These are phyloP conservation scores for Diospyros lotus DNA, from an alignment of 148 eudicot species.

Conservation along the genomic window DNA sequence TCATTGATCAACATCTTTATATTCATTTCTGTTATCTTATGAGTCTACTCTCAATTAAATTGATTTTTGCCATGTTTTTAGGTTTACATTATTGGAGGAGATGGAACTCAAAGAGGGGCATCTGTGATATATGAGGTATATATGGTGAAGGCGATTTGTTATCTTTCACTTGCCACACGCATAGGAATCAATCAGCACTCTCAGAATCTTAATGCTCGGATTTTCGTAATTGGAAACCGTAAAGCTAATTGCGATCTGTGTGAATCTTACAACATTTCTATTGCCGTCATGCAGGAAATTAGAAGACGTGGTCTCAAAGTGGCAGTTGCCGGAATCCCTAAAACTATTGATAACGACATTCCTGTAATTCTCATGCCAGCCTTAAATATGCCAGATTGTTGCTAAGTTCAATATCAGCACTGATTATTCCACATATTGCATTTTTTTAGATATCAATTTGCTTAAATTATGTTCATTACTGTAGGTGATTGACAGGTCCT, in stretches of 20 bases:
- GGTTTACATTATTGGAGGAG: conserved; percentile 97
- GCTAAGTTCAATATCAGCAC: too few species aligned
- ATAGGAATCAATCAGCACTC: not conserved
- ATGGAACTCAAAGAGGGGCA: conserved; percentile 92
- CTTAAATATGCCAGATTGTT: not conserved
- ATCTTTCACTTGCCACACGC: not conserved
- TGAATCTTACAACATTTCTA: not conserved
- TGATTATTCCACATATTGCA: not conserved
- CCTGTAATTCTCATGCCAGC: conserved; percentile 44
- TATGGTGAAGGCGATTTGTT: not conserved
- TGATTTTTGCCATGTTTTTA: conserved; percentile 7
- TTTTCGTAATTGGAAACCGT: not conserved
- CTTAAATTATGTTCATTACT: not conserved
- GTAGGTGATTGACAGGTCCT: conserved; percentile 86
- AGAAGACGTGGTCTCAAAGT: conserved; percentile 76
- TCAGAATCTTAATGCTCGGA: not conserved
- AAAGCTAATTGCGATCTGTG: not conserved
- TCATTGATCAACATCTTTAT: not conserved
- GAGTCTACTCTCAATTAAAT: too few species aligned
- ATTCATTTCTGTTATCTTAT: not conserved
- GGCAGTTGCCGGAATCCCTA: conserved; percentile 77
- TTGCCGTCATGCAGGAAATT: conserved; percentile 47
- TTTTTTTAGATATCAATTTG: not conserved
- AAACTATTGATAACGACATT: conserved; percentile 90
- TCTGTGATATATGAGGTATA: conserved; percentile 72